Percentiles rank a stretch among this genome's conserved stretches.
These are phyloP conservation scores for Diaporthe batatas DNA, from an alignment of 2,329 filamentous ascomycete species.

Conservation along the genomic window DNA sequence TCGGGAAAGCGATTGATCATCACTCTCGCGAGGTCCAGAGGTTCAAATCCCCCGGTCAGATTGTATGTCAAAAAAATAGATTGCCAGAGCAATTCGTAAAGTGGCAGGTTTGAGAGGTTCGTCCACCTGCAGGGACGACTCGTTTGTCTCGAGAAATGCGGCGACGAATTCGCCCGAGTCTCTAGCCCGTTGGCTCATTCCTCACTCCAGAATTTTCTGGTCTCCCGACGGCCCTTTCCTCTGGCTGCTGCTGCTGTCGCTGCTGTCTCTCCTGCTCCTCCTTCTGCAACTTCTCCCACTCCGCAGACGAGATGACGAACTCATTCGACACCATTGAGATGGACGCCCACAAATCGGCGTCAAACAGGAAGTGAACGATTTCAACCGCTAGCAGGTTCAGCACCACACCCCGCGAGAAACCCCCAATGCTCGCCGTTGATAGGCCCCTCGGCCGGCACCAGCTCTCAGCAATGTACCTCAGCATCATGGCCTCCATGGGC, in stretches of 20 bases:
- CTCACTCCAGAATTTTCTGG: neutral
- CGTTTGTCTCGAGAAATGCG: neutral
- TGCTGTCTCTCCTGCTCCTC: slow-evolving; percentile 33
- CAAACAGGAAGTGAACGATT: slow-evolving; percentile 59
- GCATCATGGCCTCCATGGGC: slow-evolving; percentile 61
- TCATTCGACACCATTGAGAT: slow-evolving; percentile 51
- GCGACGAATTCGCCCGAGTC: neutral
- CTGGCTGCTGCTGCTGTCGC: slow-evolving; percentile 12
- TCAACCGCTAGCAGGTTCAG: slow-evolving; percentile 63
- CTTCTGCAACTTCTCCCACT: slow-evolving; percentile 40
- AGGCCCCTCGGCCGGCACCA: slow-evolving; percentile 57
- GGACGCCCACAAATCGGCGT: slow-evolving; percentile 60
- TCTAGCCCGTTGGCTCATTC: slow-evolving; percentile 13
- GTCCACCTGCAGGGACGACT: neutral
- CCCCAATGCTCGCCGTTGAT: slow-evolving; percentile 55
- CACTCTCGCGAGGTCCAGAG: neutral
- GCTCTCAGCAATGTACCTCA: slow-evolving; percentile 60
- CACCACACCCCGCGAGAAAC: slow-evolving; percentile 55
- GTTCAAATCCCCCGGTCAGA: fast-evolving
- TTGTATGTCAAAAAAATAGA: neutral
- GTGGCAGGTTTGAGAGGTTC: neutral
- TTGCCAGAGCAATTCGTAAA: neutral
- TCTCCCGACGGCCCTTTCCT: neutral
- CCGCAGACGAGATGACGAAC: slow-evolving; percentile 37
- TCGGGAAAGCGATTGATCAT: neutral